Percentiles rank a stretch among this genome's conserved stretches.
These are phyloP conservation scores for Saturnispora ahearnii DNA, from an alignment of 805 yeast species.

Conservation along the genomic window DNA sequence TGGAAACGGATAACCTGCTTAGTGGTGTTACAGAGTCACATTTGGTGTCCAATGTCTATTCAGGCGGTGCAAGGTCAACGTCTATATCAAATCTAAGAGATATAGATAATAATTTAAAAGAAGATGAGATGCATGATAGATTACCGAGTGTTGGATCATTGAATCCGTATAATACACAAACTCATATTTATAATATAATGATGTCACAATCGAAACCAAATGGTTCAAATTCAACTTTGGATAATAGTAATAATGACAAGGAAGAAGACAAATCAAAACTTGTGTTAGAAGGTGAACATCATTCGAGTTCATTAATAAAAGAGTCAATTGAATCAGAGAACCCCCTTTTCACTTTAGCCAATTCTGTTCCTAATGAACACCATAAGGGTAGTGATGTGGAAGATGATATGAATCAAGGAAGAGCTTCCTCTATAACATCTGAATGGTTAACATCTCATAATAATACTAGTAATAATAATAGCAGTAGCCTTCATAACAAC, in stretches of 20 bases:
- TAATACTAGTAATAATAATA: not conserved
- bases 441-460: not conserved
- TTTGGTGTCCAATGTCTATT: not conserved
- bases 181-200: not conserved
- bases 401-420: not conserved
- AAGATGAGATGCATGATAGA: not conserved
- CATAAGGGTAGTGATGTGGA: not conserved
- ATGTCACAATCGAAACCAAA: not conserved
- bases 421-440: not conserved
- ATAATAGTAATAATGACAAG: not conserved
- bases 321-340: constrained; percentile 13
- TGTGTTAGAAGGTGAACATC: not conserved
- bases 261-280: not conserved
- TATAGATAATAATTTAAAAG: not conserved
- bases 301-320: not conserved
- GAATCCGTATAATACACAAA: constrained; percentile 2
- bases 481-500: not conserved
- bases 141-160: constrained; percentile 4
- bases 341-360: constrained; percentile 25
- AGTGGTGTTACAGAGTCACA: not conserved
- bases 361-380: constrained; percentile 17
- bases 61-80: constrained; percentile 6
- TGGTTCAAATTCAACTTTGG: not conserved
- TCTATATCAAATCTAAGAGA: constrained; percentile 3
- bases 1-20: constrained; percentile 3